phyloP scores from a whole-genome alignment of 192 early-diverging fungal genomes.

The Coemansia sp. region DNA sequence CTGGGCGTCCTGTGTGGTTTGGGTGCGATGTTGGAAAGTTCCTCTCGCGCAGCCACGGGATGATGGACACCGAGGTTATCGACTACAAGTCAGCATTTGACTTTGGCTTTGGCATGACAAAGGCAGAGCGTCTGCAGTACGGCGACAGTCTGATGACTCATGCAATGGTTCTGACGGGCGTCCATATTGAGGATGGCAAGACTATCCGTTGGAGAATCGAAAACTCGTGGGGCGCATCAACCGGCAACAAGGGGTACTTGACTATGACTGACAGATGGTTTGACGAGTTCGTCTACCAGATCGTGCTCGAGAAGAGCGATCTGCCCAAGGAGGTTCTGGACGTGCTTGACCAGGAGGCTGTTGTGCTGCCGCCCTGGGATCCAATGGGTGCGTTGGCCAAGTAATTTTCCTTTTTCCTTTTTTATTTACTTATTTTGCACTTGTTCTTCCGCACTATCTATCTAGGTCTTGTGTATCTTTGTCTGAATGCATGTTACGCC shows the following conservation, averaged over 20 bases:
- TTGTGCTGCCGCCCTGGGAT: conserved; percentile 73
- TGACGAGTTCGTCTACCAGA: conserved; percentile 75
- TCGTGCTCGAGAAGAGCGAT: conserved; percentile 69
- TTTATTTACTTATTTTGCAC: not conserved
- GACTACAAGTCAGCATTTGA: conserved; percentile 70
- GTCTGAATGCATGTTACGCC: too few species aligned
- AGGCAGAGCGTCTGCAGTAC: conserved; percentile 69
- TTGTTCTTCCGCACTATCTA: too few species aligned
- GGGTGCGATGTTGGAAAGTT: conserved; percentile 76
- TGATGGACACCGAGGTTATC: conserved; percentile 63
- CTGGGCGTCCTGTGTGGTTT: conserved; percentile 73
- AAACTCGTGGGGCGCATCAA: conserved; percentile 66
- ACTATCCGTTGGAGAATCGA: conserved; percentile 75
- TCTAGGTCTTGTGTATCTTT: too few species aligned
- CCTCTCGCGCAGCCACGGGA: conserved; percentile 55
- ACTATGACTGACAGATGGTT: conserved; percentile 81
- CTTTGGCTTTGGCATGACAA: conserved; percentile 59
- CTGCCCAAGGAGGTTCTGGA: conserved; percentile 61
- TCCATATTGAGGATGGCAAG: conserved; percentile 64
- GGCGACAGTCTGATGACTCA: conserved; percentile 78
- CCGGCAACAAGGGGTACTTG: conserved; percentile 73
- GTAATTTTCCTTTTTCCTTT: not conserved
- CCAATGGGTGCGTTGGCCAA: conserved; percentile 73
- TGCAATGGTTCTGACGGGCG: conserved; percentile 78
- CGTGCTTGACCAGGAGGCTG: conserved; percentile 63